Evolutionary conservation across 139 green algal genomes (phyloP), one percentile per base, ranked within the genome.

Genomic region (Prasinococcaceae sp.): DNA sequence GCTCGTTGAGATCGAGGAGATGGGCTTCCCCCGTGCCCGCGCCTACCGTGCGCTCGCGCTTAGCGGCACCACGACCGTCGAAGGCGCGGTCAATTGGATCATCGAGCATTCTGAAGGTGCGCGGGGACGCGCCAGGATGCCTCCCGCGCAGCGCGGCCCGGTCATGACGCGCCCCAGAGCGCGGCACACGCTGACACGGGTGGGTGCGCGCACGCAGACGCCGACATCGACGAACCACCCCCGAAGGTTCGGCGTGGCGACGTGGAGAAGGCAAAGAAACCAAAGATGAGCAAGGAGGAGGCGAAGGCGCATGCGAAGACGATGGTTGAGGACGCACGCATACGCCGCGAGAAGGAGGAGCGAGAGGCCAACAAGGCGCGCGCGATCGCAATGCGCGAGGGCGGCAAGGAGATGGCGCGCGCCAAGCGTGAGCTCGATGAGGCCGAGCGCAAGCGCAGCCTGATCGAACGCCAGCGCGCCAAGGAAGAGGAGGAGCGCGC

Each of bases 251-350:
- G n/a, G 47, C 4, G 6, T 62, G 20, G 52, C 24, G 40, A 36
- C n/a, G 53, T 41, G 9, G n/a, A 61, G 24, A 47, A 17, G 6
- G 28, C 53, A 39, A 30, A 55, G 3, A 80, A 84, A 60, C 64
- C 43, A n/a, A 80, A 81, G 58, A 63, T 94, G 41, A 76, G 61
- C 1, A 53, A 74, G 2, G 86, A 90, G 58, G 86, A 94, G 35
- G 58, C 62, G 3, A 77, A 73, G 50, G 74, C 64, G 6, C 79
- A 79, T 37, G 75, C 58, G 2, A 84, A 80, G 63, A 57, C 52
- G 59, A 64, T n/a, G 9, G 10, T 62, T 5, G 26, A 12, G 33
- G 12, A 40, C 10, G 12, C 33, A 40, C 12, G 33, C 9, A 12
- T 12, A 40, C 65, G 81, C 20, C 68, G 74, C 3, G 52, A 75